Evolutionary conservation across 1,284 basidiomycete genomes (phyloP).

Genomic region (Psilocybe mexicana): DNA sequence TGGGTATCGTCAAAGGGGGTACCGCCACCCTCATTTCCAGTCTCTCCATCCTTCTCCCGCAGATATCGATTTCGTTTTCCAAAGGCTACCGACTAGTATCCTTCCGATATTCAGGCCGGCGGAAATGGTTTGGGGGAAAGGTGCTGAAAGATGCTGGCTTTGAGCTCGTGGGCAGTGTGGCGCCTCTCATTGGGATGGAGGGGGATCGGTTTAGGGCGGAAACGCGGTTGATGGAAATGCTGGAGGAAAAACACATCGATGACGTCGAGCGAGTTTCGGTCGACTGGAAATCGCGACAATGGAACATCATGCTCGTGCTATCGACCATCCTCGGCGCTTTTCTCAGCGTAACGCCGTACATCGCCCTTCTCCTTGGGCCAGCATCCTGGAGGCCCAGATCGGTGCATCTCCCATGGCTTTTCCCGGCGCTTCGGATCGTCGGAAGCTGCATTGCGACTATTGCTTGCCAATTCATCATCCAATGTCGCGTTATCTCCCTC

Average conservation of each 20-base stretch:
- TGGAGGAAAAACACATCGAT: slow-evolving; percentile 13
- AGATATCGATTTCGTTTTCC: too few relatives aligned
- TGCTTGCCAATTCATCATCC: slow-evolving; percentile 7
- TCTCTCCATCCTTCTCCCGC: too few relatives aligned
- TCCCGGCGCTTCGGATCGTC: slow-evolving; percentile 8
- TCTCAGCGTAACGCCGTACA: slow-evolving; percentile 6
- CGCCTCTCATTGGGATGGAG: too few relatives aligned
- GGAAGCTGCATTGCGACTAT: slow-evolving; percentile 2
- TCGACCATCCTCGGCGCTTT: slow-evolving; percentile 1
- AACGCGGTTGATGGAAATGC: slow-evolving; percentile 7
- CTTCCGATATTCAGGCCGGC: too few relatives aligned
- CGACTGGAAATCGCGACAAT: slow-evolving; percentile 4
- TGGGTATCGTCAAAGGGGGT: too few relatives aligned
- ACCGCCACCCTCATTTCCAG: too few relatives aligned
- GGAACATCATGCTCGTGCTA: slow-evolving; percentile 9
- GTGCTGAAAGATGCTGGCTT: too few relatives aligned
- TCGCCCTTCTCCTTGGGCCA: background rate
- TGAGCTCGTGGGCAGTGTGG: too few relatives aligned
- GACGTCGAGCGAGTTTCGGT: slow-evolving; percentile 11
- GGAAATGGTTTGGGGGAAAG: too few relatives aligned
- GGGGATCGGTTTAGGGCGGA: slow-evolving; percentile 9
- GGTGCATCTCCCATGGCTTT: slow-evolving; percentile 2
- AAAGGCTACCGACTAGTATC: too few relatives aligned
- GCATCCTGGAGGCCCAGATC: background rate
- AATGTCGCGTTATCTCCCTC: slow-evolving; percentile 9